Evolutionary conservation across 1,284 basidiomycete genomes (phyloP).

Genomic region (Fomitopsis betulina): DNA sequence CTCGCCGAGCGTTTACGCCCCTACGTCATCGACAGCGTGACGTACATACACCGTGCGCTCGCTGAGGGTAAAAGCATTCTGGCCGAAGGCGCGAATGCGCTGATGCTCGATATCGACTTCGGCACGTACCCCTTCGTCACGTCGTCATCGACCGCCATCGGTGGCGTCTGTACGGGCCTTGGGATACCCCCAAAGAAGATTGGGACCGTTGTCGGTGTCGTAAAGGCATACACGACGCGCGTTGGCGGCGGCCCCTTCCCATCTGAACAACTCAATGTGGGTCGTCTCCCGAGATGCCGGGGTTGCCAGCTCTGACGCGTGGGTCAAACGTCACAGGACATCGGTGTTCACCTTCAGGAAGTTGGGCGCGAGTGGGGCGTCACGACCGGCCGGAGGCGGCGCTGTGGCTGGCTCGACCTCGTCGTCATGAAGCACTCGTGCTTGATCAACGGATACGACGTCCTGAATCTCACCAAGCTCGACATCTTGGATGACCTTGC

Average conservation of each 20-base stretch:
- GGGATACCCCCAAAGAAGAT: conserved; percentile 90
- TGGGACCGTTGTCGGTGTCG: conserved; percentile 84
- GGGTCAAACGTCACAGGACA: conserved; percentile 44
- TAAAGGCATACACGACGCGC: conserved; percentile 97
- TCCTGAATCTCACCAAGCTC: conserved; percentile 93
- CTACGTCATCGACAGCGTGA: conserved; percentile 85
- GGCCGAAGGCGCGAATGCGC: conserved; percentile 95
- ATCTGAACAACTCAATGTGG: conserved; percentile 87
- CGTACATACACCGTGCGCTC: conserved; percentile 83
- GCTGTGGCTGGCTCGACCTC: conserved; percentile 97
- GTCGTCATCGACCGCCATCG: conserved; percentile 88
- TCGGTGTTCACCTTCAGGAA: conserved; percentile 89
- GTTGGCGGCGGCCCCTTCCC: conserved; percentile 98
- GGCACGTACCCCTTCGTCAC: conserved; percentile 98
- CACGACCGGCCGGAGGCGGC: conserved; percentile 88
- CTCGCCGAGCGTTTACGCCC: conserved; percentile 87
- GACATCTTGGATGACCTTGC: conserved; percentile 85
- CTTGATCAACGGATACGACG: conserved; percentile 94
- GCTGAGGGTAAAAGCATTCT: conserved; percentile 75
- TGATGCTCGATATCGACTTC: conserved; percentile 98
- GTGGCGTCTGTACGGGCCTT: conserved; percentile 94
- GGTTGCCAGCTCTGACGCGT: not conserved
- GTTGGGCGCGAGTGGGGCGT: conserved; percentile 90
- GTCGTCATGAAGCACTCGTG: conserved; percentile 93
- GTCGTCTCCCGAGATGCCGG: conserved; percentile 20